Percentiles rank a stretch among this genome's conserved stretches.
Conservation (phyloP, 495 filamentous ascomycete species). For the Neurospora sp. region DNA sequence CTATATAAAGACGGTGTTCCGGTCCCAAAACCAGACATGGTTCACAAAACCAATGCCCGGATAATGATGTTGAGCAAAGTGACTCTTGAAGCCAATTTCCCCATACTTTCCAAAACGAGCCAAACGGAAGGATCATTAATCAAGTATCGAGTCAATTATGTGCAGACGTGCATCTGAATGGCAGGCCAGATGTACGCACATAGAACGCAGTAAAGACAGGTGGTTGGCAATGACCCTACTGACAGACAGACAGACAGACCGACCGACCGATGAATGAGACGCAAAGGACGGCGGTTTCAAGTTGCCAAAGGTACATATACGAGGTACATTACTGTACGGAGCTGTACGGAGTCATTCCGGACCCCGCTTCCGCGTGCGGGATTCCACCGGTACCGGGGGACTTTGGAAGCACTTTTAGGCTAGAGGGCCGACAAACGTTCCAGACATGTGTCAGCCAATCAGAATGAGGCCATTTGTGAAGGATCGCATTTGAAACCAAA, state of each 20-base stretch:
- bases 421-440: neutral
- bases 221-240: neutral
- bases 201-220: neutral
- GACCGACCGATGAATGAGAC: neutral
- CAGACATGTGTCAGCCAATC: neutral
- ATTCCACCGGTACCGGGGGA: neutral
- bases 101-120: neutral
- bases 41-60: neutral
- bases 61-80: neutral
- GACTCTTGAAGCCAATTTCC: neutral
- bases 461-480: neutral
- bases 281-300: neutral
- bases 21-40: neutral
- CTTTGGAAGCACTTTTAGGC: neutral
- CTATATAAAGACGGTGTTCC: neutral
- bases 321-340: neutral
- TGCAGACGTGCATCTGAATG: neutral
- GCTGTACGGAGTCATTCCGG: neutral
- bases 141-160: neutral
- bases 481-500: neutral
- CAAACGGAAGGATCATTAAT: neutral
- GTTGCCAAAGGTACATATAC: neutral
- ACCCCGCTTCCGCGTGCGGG: neutral
- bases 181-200: neutral
- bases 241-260: neutral